These are phyloP conservation scores for Ananas comosus DNA, from an alignment of 176 grass and related monocot genomes.

Conservation along the genomic window DNA sequence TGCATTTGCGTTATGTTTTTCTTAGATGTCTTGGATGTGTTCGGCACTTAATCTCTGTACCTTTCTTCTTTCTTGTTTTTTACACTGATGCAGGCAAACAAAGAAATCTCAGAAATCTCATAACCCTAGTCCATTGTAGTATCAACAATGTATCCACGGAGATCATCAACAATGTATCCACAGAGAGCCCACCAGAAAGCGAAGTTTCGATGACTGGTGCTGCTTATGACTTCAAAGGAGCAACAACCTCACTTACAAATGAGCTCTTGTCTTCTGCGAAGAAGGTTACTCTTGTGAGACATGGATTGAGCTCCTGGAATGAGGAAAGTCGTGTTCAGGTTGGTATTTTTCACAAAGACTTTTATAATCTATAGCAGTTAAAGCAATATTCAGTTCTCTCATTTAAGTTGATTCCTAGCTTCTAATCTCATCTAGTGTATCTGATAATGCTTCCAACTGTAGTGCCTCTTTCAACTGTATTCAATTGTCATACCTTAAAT, in stretches of 20 bases:
- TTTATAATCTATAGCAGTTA: background rate
- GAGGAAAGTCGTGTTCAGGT: slow-evolving; percentile 54
- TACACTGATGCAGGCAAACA: slow-evolving; percentile 19
- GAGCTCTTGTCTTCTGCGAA: slow-evolving; percentile 37
- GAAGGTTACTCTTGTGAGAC: slow-evolving; percentile 70
- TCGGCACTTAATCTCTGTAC: background rate
- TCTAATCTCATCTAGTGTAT: too few relatives aligned
- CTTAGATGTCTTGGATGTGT: background rate
- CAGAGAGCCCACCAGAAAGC: slow-evolving; percentile 31
- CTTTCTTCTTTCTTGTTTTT: slow-evolving; percentile 1
- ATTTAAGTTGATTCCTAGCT: too few relatives aligned
- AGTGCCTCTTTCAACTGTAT: too few relatives aligned
- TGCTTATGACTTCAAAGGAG: slow-evolving; percentile 61
- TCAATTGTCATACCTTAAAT: too few relatives aligned
- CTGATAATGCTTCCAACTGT: too few relatives aligned
- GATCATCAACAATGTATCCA: slow-evolving; percentile 27
- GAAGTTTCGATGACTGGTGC: slow-evolving; percentile 38
- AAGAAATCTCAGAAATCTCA: slow-evolving; percentile 7
- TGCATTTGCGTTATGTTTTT: background rate
- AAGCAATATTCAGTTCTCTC: background rate
- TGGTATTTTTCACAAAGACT: background rate
- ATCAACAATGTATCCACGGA: slow-evolving; percentile 33
- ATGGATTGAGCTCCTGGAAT: slow-evolving; percentile 70
- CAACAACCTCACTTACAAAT: slow-evolving; percentile 50
- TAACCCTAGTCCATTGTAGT: slow-evolving; percentile 16